Evolutionary conservation across 257 asterid species (phyloP), one percentile per base, ranked within the genome.

Genomic region (Solanum virginianum): DNA sequence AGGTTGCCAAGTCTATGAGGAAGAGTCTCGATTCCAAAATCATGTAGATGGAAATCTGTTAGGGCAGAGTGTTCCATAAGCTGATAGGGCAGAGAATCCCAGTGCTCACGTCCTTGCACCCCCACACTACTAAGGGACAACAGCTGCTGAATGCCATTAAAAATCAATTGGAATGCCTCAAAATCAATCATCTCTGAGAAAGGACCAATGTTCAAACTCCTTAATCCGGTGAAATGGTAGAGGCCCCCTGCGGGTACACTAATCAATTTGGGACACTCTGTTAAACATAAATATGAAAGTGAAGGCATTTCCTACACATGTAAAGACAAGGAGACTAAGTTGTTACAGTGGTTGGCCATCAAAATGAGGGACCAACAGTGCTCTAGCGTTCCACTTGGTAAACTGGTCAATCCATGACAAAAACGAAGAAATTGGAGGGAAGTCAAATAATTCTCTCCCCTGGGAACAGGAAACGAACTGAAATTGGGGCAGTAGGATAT

Each of bases 231-330:
- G 41, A 81, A 70, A 49, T 13, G 53, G 9, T 71, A 39, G 24
- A 85, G 54, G 32, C 82, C 72, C 56, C 54, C 41, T 47, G 12
- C 0, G 8, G 86, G 77, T 8, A 57, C 32, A 39, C 9, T 22
- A 11, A 4, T 63, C 86, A 88, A 39, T 24, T 85, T 85, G 7
- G 80, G 88, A 53, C 88, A 80, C 12, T 45, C 3, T 22, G 2
- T 0, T 32, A 83, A 32, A 12, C 0, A 0, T 0, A 88, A 13
- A 1, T 0, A 0, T 0, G 80, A 68, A 29, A 88, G 83, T 65
- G 47, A 45, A 66, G 85, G 85, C 54, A 36, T 55, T 36, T 6
- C 55, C 39, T 13, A 18, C 15, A 84, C 39, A 68, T 80, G 59
- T 4, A 81, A 24, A 14, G 86, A 54, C 8, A 56, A 80, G 5